phyloP scores from a whole-genome alignment of 768 basidiomycete genomes.

The Macrolepiota fuliginosa region DNA sequence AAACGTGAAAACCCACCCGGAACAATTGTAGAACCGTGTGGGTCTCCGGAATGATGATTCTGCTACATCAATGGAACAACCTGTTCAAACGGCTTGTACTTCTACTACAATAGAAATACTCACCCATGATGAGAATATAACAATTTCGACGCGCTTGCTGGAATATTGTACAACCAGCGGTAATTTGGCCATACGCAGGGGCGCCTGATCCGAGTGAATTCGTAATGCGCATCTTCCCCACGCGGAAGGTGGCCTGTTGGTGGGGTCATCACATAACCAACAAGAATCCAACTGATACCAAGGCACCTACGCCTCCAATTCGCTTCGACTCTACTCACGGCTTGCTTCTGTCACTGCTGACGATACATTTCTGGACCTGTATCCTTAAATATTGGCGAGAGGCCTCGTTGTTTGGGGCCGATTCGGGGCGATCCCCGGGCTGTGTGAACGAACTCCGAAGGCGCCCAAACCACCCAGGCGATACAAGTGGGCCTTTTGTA shows the following conservation, averaged over 20 bases:
- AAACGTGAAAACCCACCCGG: background rate
- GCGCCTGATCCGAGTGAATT: conserved; percentile 1
- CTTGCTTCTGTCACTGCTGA: background rate
- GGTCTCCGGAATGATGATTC: background rate
- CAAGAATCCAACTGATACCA: background rate
- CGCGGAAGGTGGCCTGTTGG: too few species aligned
- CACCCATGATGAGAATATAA: background rate
- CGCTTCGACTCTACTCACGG: background rate
- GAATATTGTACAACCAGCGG: background rate
- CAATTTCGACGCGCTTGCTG: background rate
- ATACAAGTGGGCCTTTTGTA: background rate
- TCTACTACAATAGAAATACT: background rate
- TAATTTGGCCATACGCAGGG: background rate
- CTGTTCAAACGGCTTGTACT: background rate
- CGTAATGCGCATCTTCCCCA: background rate
- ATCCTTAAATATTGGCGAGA: background rate
- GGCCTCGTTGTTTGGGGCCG: background rate
- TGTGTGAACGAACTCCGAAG: background rate
- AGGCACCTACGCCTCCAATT: background rate
- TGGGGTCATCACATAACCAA: too few species aligned
- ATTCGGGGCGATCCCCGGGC: background rate
- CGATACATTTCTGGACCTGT: background rate
- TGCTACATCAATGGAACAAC: background rate
- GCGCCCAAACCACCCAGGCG: background rate
- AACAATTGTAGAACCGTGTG: background rate